Evolutionary conservation across 139 green algal genomes (phyloP).

Genomic region (Micractinium sp.): DNA sequence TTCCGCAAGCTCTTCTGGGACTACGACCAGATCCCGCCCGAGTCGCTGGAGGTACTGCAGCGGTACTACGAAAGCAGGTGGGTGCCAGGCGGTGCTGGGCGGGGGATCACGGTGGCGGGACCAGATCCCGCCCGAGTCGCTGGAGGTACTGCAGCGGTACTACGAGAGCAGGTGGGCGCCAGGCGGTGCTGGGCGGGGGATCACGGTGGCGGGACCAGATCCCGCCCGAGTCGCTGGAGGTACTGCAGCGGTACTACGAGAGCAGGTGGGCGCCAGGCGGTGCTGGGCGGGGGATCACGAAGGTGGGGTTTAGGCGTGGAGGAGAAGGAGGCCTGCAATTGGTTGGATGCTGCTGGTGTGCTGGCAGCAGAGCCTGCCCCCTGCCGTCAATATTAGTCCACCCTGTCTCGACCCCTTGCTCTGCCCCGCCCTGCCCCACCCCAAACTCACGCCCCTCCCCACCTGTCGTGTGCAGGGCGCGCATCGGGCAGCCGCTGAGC

Average conservation of each 20-base stretch:
- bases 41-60: constrained; percentile 30
- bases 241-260: constrained; percentile 42
- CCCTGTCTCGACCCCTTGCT: neutral
- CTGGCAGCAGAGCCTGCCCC: too few species aligned
- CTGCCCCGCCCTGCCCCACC: too few species aligned
- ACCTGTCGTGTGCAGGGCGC: neutral
- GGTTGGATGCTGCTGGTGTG: too few species aligned
- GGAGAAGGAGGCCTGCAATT: too few species aligned
- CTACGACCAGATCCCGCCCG: constrained; percentile 52
- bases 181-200: neutral
- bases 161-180: constrained; percentile 34
- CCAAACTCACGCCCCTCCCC: too few species aligned
- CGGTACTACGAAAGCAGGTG: constrained; percentile 44
- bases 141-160: constrained; percentile 35
- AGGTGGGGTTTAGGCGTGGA: too few species aligned
- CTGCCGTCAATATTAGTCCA: neutral
- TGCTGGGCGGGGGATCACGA: neutral
- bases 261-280: constrained; percentile 7
- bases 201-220: too few species aligned
- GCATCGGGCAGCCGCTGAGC: constrained; percentile 33
- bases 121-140: constrained; percentile 15
- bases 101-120: too few species aligned
- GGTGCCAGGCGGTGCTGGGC: neutral
- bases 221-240: constrained; percentile 26
- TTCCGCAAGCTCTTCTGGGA: constrained; percentile 47